Evolutionary conservation across 2,329 filamentous ascomycete genomes (phyloP), one percentile per base, ranked within the genome.

Genomic region (Neonectria ditissima): DNA sequence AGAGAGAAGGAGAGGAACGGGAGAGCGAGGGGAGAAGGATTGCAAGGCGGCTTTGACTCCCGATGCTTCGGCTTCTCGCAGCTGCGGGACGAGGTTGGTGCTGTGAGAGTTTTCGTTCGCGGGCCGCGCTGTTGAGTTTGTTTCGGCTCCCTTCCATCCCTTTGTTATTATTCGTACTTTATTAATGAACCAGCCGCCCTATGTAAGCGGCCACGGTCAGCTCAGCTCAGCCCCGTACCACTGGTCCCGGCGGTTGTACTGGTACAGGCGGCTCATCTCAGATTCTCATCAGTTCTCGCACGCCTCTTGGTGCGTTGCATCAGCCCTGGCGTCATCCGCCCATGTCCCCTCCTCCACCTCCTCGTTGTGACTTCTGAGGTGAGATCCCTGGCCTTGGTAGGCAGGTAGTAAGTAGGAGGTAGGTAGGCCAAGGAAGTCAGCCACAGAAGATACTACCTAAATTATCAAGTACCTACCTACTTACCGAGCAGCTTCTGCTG

Each of bases 291-390:
- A 45, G 37, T 56, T 57, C 24, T 58, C 51, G 24, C n/a, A n/a
- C 24, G 43, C 32, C 44, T 45, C 45, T 32, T 41, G 43, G 28
- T 24, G 52, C 32, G 20, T 47, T 48, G 62, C 34, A 65, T 55
- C 58, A 53, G 39, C 55, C 55, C 55, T 51, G 63, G 59, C 48
- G 55, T 55, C 59, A 59, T 55, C 63, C 59, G 59, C 26, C 48
- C 18, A 39, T 39, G 56, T 51, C 55, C 61, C 55, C 24, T n/a
- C 61, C 55, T 34, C 32, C 34, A 8, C 34, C 34, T 37, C 34
- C 14, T 37, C 6, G 34, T n/a, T n/a, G 34, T 14, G 34, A 51
- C 44, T 52, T 47, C 34, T 56, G 43, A 54, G 39, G 51, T 50
- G 43, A 59, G 55, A 55, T 55, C 51, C 51, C 26, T 53, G 54